Conservation (phyloP, 2,329 filamentous ascomycete genomes). For the Pseudogymnoascus sp. region DNA sequence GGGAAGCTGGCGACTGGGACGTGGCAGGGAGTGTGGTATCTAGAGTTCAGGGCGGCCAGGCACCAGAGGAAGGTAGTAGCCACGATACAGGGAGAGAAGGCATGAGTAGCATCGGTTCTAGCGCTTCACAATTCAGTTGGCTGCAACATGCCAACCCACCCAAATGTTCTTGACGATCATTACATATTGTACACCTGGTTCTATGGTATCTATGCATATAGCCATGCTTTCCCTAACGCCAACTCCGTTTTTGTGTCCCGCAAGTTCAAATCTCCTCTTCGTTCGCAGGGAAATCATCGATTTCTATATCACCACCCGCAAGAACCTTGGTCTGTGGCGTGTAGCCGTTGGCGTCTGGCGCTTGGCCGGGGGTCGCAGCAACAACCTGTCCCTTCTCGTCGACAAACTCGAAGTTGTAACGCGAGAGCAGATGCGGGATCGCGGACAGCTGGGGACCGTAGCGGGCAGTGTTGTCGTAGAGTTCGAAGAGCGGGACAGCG, state of each 20-base stretch:
- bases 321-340: conserved; percentile 58
- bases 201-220: conserved; percentile 4
- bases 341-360: conserved; percentile 43
- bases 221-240: conserved; percentile 5
- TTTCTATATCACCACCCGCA: conserved; percentile 51
- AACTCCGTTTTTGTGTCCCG: neutral
- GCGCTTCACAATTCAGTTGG: neutral
- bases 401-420: conserved; percentile 96
- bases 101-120: conserved; percentile 17
- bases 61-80: conserved; percentile 79
- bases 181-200: conserved; percentile 5
- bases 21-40: conserved; percentile 89
- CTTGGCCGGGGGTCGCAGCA: conserved; percentile 69
- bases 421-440: conserved; percentile 86
- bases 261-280: neutral
- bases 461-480: conserved; percentile 92
- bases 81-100: conserved; percentile 84
- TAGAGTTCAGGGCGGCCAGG: conserved; percentile 78
- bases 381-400: conserved; percentile 87
- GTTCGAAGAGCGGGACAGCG: conserved; percentile 90
- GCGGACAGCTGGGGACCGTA: conserved; percentile 95
- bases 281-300: conserved; percentile 35
- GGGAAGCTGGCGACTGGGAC: conserved; percentile 64
- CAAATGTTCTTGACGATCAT: neutral
- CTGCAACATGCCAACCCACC: neutral